A percentile compares a stretch with the other conserved stretches of the same genome.
Conservation (phyloP, 208 protist genomes). For the Acanthamoeba polyphaga region DNA sequence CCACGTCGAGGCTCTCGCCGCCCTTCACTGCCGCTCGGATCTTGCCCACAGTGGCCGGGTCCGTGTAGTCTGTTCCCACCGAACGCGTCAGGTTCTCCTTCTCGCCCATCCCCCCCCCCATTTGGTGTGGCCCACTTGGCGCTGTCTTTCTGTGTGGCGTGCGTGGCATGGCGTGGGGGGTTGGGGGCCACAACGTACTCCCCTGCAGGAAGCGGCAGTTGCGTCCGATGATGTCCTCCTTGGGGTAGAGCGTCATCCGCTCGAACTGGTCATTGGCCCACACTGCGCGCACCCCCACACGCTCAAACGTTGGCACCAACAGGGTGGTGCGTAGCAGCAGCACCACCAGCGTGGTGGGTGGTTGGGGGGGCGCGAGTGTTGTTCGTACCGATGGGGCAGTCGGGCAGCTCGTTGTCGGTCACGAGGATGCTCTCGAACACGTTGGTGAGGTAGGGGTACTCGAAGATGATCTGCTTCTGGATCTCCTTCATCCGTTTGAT, state of each 20-base stretch:
- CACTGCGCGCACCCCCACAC: not conserved
- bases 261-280: constrained; percentile 73
- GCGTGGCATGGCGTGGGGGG: too few relatives aligned
- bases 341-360: too few relatives aligned
- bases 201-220: constrained; percentile 71
- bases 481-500: constrained; percentile 36
- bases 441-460: constrained; percentile 57
- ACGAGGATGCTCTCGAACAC: constrained; percentile 55
- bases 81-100: not conserved
- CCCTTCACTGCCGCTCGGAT: not conserved
- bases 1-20: constrained; percentile 60
- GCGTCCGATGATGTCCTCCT: constrained; percentile 61
- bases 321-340: too few relatives aligned
- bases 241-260: constrained; percentile 63
- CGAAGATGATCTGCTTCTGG: constrained; percentile 19
- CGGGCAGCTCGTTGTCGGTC: constrained; percentile 14
- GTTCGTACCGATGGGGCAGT: constrained; percentile 20
- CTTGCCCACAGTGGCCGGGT: constrained; percentile 36
- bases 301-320: too few relatives aligned
- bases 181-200: too few relatives aligned
- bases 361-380: too few relatives aligned
- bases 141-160: too few relatives aligned
- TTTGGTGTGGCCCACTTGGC: too few relatives aligned
- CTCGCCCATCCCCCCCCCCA: too few relatives aligned
- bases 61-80: not conserved